phyloP scores from a whole-genome alignment of 345 rosid species.

The Xanthoceras sorbifolium region DNA sequence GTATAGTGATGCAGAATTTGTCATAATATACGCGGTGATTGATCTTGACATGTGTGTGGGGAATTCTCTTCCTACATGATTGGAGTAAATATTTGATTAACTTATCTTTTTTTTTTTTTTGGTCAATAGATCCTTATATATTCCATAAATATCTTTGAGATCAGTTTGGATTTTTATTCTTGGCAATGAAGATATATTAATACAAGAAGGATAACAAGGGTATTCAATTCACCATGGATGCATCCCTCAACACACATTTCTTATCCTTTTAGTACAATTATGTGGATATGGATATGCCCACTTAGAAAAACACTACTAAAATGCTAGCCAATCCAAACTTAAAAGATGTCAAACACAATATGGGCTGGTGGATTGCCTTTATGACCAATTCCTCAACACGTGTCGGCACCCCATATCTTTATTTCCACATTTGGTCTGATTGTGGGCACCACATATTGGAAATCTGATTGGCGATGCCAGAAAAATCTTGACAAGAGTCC shows the following conservation, averaged over 20 bases:
- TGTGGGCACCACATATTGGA: neutral
- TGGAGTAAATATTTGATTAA: neutral
- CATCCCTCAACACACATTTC: constrained; percentile 44
- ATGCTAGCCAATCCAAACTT: neutral
- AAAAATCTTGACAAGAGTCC: constrained; percentile 13
- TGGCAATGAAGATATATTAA: neutral
- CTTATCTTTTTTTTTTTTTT: no score
- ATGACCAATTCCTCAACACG: constrained; percentile 1
- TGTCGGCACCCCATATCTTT: constrained; percentile 29
- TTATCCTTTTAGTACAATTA: constrained; percentile 23
- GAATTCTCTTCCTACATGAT: no score
- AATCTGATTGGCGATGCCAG: neutral
- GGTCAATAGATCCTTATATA: neutral
- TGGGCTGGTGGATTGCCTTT: constrained; percentile 22
- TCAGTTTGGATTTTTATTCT: neutral
- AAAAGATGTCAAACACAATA: constrained; percentile 8
- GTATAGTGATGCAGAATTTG: neutral
- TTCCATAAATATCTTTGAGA: neutral
- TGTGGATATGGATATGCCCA: no score
- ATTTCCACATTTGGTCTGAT: constrained; percentile 12
- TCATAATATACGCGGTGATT: no score
- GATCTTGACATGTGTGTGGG: no score
- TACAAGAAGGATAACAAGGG: no score
- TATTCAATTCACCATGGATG: constrained; percentile 9
- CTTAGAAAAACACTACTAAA: neutral